A percentile compares a stretch with the other conserved stretches of the same genome.
Conservation (phyloP, 2,329 filamentous ascomycete genomes). For the Chrysoporthe puriensis region DNA sequence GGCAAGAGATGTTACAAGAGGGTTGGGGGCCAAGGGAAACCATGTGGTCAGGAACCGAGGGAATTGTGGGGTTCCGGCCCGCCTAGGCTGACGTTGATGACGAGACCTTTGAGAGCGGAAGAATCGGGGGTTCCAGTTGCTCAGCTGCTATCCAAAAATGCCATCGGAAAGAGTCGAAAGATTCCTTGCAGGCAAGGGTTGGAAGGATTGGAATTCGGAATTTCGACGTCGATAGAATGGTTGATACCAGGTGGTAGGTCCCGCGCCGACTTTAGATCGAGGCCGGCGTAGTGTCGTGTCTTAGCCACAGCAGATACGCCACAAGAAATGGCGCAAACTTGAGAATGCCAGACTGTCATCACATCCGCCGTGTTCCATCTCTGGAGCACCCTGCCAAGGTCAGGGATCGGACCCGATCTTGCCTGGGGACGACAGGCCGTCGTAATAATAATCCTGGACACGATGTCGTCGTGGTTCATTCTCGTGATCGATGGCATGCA, state of each 20-base stretch:
- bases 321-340: neutral
- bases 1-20: neutral
- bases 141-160: slow-evolving; percentile 17
- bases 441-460: neutral
- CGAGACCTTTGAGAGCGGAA: slow-evolving; percentile 6
- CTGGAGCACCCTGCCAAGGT: neutral
- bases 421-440: neutral
- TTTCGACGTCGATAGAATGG: slow-evolving; percentile 3
- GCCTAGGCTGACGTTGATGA: slow-evolving; percentile 18
- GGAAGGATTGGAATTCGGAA: slow-evolving; percentile 6
- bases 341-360: neutral
- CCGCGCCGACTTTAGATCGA: slow-evolving; percentile 5
- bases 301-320: neutral
- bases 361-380: neutral
- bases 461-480: neutral
- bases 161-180: neutral
- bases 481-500: slow-evolving; percentile 2
- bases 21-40: slow-evolving; percentile 24
- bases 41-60: slow-evolving; percentile 22
- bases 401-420: neutral
- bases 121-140: slow-evolving; percentile 22
- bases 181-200: neutral
- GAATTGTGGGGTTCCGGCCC: slow-evolving; percentile 21
- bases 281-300: neutral
- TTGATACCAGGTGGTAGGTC: neutral